Evolutionary conservation across 2,329 filamentous ascomycete species (phyloP).

Genomic region (Tolypocladium ophioglossoides): DNA sequence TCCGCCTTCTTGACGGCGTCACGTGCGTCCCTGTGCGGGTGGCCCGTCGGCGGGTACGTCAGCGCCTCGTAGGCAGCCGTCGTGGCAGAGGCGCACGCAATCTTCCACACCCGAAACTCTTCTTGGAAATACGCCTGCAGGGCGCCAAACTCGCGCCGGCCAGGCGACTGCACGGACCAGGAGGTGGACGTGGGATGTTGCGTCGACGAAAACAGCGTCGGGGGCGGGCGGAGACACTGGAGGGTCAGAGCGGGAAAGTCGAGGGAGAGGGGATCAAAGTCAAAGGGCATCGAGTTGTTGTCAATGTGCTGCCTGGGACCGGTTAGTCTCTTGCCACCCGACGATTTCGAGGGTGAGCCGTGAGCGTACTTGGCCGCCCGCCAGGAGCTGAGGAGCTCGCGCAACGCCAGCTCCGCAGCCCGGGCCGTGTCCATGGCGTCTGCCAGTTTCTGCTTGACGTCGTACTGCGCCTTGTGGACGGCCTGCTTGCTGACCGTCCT

Average conservation of each 20-base stretch:
- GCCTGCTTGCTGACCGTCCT: slow-evolving; percentile 39
- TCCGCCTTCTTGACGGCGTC: slow-evolving; percentile 39
- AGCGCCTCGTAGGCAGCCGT: slow-evolving; percentile 40
- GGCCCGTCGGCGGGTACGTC: slow-evolving; percentile 32
- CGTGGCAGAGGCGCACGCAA: slow-evolving; percentile 38
- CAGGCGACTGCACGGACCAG: slow-evolving; percentile 72
- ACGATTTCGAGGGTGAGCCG: slow-evolving; percentile 15
- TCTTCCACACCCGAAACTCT: slow-evolving; percentile 56
- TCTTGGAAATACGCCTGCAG: slow-evolving; percentile 56
- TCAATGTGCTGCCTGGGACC: slow-evolving; percentile 41
- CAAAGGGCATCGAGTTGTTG: slow-evolving; percentile 48
- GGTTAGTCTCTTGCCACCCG: slow-evolving; percentile 9
- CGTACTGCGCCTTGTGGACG: slow-evolving; percentile 50
- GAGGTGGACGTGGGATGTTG: slow-evolving; percentile 69
- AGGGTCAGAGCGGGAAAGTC: slow-evolving; percentile 81
- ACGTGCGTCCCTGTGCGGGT: slow-evolving; percentile 29
- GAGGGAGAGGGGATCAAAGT: slow-evolving; percentile 77
- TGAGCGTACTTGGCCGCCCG: slow-evolving; percentile 66
- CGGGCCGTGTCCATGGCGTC: slow-evolving; percentile 71
- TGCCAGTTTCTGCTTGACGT: slow-evolving; percentile 49
- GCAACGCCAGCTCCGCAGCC: slow-evolving; percentile 74
- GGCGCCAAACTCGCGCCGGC: slow-evolving; percentile 61
- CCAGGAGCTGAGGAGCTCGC: slow-evolving; percentile 72
- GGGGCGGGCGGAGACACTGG: slow-evolving; percentile 68
- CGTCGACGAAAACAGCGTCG: slow-evolving; percentile 71